A percentile compares a stretch with the other conserved stretches of the same genome.
phyloP scores from a whole-genome alignment of 2,329 filamentous ascomycete genomes.

The Clathrospora elynae region DNA sequence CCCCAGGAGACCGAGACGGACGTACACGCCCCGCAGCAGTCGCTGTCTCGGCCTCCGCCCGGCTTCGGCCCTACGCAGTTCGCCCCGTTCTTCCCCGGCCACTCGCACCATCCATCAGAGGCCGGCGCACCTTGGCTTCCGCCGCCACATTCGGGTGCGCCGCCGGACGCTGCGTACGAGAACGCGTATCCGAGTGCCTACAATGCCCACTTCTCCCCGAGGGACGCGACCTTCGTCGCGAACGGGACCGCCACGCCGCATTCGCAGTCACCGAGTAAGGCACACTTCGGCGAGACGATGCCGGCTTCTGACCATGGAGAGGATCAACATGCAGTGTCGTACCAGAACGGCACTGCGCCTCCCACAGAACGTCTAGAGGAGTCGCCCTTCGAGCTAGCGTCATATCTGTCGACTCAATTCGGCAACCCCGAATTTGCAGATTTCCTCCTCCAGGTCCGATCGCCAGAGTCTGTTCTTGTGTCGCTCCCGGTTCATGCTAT shows the following conservation, averaged over 20 bases:
- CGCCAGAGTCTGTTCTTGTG: constrained; percentile 33
- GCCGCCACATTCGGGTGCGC: constrained; percentile 36
- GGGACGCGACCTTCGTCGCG: constrained; percentile 17
- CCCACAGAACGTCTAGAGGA: constrained; percentile 29
- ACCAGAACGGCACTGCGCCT: constrained; percentile 24
- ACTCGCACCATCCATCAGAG: constrained; percentile 45
- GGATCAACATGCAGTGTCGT: constrained; percentile 21
- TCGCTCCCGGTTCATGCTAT: constrained; percentile 45
- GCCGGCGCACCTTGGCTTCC: constrained; percentile 39
- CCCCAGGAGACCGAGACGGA: constrained; percentile 32
- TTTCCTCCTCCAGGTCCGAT: constrained; percentile 44
- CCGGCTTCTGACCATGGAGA: constrained; percentile 28
- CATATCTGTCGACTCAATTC: constrained; percentile 43
- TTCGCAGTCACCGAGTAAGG: constrained; percentile 43
- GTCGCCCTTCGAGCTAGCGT: constrained; percentile 38
- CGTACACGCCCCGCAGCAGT: constrained; percentile 24
- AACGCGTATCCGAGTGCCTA: constrained; percentile 32
- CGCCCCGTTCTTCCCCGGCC: constrained; percentile 40
- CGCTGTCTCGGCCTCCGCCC: constrained; percentile 37
- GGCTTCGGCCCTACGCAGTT: constrained; percentile 40
- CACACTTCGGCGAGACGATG: constrained; percentile 33
- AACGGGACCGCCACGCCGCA: constrained; percentile 40
- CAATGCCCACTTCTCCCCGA: constrained; percentile 27
- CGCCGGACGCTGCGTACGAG: constrained; percentile 30
- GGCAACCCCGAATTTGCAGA: constrained; percentile 46